Base-by-base conservation (phyloP, 2,329 filamentous ascomycete species). In the Aspergillus pseudoviridinutans region DNA sequence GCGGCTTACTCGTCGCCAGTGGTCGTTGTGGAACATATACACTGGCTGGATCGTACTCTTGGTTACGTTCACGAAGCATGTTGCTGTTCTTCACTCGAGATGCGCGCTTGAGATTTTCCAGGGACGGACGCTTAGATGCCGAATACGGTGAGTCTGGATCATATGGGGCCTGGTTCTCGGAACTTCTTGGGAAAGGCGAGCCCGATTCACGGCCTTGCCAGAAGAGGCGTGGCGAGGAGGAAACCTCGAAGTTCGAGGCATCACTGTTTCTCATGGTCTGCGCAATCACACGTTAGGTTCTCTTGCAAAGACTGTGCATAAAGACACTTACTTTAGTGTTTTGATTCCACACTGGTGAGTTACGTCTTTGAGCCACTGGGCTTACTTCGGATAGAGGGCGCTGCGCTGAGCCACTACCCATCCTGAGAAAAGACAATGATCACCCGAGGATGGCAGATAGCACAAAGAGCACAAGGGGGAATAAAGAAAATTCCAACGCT, bases 31-130 rank as follows among this genome's bases (percentile, higher is more conserved):
- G 84, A 58, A 90, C 82, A 49, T 89, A 88, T 55, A 92, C 77
- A 64, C 86, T 85, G 56, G 88, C 84, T 28, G 92, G 91, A 74
- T 97, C 91, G 80, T 97, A 97, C 79, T 95, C 90, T 73, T 92
- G 86, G 77, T 92, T 92, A 71, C 92, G 89, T 77, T 97, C 92
- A 55, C 92, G 88, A 72, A 96, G 91, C 82, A 97, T 97, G 78
- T 88, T 96, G 83, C 93, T 97, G 79, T 96, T 97, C 82, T 93
- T 96, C 68, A 99, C 94, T 59, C 94, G 89, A 55, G 93, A 96
- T 32, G 92, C 92, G 73, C 88, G 91, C 78, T 97, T 95, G 58
- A 99, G 83, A 70, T 92, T 92, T 82, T 99, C 94, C 65, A 99
- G 92, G 20, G 93, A 97, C 49, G 91, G 90, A 71, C 93, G 88